Conservation (phyloP, 2,329 filamentous ascomycete genomes). For the Colletotrichum magnum region DNA sequence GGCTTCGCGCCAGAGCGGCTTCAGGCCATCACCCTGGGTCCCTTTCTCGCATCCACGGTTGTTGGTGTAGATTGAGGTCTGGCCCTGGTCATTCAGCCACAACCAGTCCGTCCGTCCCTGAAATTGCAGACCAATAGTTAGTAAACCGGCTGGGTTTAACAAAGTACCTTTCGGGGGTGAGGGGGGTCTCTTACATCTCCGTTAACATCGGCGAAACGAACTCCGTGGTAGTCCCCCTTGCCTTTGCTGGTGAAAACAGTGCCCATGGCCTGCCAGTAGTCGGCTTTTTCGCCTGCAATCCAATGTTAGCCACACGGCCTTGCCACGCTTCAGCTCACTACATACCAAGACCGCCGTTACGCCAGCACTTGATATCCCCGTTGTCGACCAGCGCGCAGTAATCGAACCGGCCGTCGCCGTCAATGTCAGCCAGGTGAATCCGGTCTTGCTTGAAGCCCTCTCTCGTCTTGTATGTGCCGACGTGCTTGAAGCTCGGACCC, state of each 20-base stretch:
- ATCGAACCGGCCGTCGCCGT: constrained; percentile 52
- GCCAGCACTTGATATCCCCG: constrained; percentile 49
- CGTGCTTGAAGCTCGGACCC: constrained; percentile 11
- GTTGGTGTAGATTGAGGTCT: constrained; percentile 44
- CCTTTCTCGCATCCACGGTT: constrained; percentile 41
- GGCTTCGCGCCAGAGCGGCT: constrained; percentile 43
- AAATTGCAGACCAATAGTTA: neutral
- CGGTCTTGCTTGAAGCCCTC: constrained; percentile 11
- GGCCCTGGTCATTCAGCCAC: constrained; percentile 42
- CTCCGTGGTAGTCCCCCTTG: constrained; percentile 42
- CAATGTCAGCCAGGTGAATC: constrained; percentile 42
- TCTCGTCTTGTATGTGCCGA: neutral
- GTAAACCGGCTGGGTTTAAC: no score
- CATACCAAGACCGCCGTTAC: constrained; percentile 48
- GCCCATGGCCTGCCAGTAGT: constrained; percentile 52
- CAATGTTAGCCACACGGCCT: no score
- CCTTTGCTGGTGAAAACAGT: constrained; percentile 41
- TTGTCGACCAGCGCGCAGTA: constrained; percentile 47
- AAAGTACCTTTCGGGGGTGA: neutral
- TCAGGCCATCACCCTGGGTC: constrained; percentile 41
- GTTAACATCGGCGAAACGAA: constrained; percentile 45
- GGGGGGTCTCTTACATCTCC: constrained; percentile 30
- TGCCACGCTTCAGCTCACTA: constrained; percentile 37
- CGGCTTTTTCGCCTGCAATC: constrained; percentile 23
- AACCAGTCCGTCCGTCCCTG: constrained; percentile 45